Percentiles rank a stretch among this genome's conserved stretches.
These are phyloP conservation scores for Boechera divaricarpa DNA, from an alignment of 345 rosid species.

Conservation along the genomic window DNA sequence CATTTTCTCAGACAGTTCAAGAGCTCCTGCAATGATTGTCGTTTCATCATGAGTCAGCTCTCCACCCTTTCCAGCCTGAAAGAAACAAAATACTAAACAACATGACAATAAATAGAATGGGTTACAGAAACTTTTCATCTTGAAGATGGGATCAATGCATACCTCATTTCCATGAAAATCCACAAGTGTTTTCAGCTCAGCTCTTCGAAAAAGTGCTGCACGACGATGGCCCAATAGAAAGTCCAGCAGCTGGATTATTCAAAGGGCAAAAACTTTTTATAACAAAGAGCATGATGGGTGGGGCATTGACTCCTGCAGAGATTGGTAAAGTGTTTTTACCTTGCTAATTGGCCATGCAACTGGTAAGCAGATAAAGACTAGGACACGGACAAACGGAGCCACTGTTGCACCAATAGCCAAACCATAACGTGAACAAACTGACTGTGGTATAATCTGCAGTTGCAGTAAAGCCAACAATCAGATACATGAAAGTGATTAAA, in stretches of 20 bases:
- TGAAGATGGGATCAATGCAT: slow-evolving; percentile 34
- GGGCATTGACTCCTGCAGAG: neutral
- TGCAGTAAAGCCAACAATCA: slow-evolving; percentile 25
- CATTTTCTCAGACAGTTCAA: slow-evolving; percentile 84
- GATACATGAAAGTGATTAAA: slow-evolving; percentile 16
- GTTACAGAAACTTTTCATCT: slow-evolving; percentile 28
- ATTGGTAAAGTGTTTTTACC: slow-evolving; percentile 48
- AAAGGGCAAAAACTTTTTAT: neutral
- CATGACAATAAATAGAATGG: neutral
- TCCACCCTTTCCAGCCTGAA: slow-evolving; percentile 98
- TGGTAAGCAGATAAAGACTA: slow-evolving; percentile 91
- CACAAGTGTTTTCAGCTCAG: slow-evolving; percentile 98
- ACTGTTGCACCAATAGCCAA: slow-evolving; percentile 91
- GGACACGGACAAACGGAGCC: slow-evolving; percentile 83
- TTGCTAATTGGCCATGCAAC: slow-evolving; percentile 98
- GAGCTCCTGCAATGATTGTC: slow-evolving; percentile 98
- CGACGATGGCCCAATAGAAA: slow-evolving; percentile 84
- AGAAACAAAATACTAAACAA: slow-evolving; percentile 17
- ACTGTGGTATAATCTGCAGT: slow-evolving; percentile 90
- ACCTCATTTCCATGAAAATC: slow-evolving; percentile 96
- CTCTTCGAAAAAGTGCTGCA: slow-evolving; percentile 95
- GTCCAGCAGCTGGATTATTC: slow-evolving; percentile 69
- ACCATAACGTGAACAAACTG: slow-evolving; percentile 92
- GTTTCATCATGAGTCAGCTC: slow-evolving; percentile 98
- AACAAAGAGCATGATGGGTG: slow-evolving; percentile 2